These are phyloP conservation scores for Rhizomucor miehei DNA, from an alignment of 371 early-diverging fungal genomes.

Conservation along the genomic window DNA sequence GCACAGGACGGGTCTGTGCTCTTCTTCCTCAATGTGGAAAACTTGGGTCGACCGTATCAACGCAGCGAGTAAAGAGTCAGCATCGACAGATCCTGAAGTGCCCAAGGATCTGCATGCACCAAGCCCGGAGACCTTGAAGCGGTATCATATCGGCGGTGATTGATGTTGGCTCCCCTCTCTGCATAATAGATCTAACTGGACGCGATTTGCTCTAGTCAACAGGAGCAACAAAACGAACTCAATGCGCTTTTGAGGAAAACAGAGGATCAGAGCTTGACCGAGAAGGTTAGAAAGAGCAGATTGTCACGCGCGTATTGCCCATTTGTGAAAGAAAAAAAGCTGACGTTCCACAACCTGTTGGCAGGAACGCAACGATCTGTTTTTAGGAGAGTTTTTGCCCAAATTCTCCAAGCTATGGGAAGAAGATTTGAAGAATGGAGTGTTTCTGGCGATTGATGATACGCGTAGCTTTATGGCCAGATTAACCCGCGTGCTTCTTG, in stretches of 20 bases:
- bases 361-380: conserved; percentile 32
- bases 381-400: conserved; percentile 29
- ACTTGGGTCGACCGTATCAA: conserved; percentile 52
- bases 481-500: conserved; percentile 38
- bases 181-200: neutral
- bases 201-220: neutral
- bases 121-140: conserved; percentile 18
- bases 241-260: neutral
- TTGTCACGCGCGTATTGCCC: neutral
- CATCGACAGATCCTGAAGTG: neutral
- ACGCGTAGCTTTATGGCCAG: conserved; percentile 33
- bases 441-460: conserved; percentile 25
- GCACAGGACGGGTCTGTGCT: too few species aligned
- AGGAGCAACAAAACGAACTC: neutral
- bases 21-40: conserved; percentile 26
- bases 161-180: neutral
- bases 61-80: conserved; percentile 19
- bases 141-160: conserved; percentile 7
- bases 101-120: conserved; percentile 13
- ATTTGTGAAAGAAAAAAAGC: too few species aligned
- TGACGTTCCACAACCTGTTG: neutral
- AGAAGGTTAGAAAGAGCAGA: conserved; percentile 1
- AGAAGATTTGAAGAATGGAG: conserved; percentile 15
- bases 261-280: too few species aligned
- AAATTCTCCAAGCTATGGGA: conserved; percentile 29